Percentiles rank a stretch among this genome's conserved stretches.
Conservation (phyloP, 805 yeast species). For the Osmozyma mogii region DNA sequence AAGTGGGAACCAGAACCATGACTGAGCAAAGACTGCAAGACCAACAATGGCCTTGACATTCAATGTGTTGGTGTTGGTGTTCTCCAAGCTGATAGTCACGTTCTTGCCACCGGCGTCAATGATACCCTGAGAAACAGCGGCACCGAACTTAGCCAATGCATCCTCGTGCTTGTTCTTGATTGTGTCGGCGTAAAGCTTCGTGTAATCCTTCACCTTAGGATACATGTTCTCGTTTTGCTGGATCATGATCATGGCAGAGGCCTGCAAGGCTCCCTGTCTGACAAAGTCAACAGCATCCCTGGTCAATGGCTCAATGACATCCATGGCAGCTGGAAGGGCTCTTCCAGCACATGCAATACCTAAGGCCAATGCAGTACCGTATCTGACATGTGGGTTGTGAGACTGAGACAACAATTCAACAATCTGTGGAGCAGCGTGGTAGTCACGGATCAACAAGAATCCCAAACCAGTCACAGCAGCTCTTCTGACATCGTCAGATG, state of each 20-base stretch:
- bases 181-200: constrained; percentile 66
- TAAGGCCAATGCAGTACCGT: constrained; percentile 95
- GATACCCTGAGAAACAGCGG: constrained; percentile 93
- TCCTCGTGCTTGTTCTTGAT: constrained; percentile 87
- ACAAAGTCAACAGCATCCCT: constrained; percentile 96
- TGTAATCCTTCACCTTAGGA: constrained; percentile 74
- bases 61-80: constrained; percentile 79
- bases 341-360: constrained; percentile 98
- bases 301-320: constrained; percentile 84
- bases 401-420: constrained; percentile 89
- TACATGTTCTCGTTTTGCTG: constrained; percentile 76
- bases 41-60: constrained; percentile 92
- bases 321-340: constrained; percentile 80
- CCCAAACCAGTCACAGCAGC: constrained; percentile 92
- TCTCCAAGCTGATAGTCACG: constrained; percentile 88
- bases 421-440: constrained; percentile 89
- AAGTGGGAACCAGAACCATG: constrained; percentile 98
- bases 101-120: constrained; percentile 98
- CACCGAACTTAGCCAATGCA: constrained; percentile 96
- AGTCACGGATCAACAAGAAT: constrained; percentile 82
- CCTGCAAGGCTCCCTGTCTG: constrained; percentile 94
- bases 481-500: constrained; percentile 92
- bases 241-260: constrained; percentile 83
- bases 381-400: constrained; percentile 96
- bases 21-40: constrained; percentile 78